These are phyloP conservation scores for Debaryomyces castellii DNA, from an alignment of 805 yeast genomes.

Conservation along the genomic window DNA sequence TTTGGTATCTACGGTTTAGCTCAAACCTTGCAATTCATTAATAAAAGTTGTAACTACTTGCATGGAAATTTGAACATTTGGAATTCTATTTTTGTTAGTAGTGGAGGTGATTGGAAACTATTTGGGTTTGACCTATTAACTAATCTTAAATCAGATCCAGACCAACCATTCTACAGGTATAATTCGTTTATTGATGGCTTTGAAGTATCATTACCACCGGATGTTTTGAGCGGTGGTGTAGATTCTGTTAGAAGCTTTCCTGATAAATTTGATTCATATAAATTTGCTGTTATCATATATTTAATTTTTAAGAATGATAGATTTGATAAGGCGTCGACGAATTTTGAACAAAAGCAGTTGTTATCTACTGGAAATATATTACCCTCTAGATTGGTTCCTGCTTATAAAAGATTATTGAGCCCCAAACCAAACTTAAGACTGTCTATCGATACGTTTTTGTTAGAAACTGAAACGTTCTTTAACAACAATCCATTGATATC, in stretches of 20 bases:
- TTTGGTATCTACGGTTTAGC: constrained; percentile 60
- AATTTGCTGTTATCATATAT: constrained; percentile 56
- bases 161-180: constrained; percentile 40
- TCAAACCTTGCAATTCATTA: constrained; percentile 55
- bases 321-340: constrained; percentile 4
- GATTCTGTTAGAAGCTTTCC: constrained; percentile 36
- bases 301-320: constrained; percentile 36
- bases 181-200: constrained; percentile 23
- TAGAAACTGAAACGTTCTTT: constrained; percentile 23
- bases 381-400: constrained; percentile 37
- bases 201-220: constrained; percentile 44
- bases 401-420: constrained; percentile 41
- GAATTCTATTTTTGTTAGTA: constrained; percentile 60
- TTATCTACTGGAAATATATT: constrained; percentile 15
- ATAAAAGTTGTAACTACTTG: constrained; percentile 54
- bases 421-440: constrained; percentile 33
- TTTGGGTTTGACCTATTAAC: constrained; percentile 77
- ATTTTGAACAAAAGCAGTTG: constrained; percentile 7
- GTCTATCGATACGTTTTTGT: constrained; percentile 26
- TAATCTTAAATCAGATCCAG: constrained; percentile 45
- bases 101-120: constrained; percentile 77
- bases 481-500: constrained; percentile 46
- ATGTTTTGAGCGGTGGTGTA: constrained; percentile 46
- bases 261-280: constrained; percentile 61
- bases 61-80: constrained; percentile 59